Conservation (phyloP, 495 filamentous ascomycete species). For the Penicillium maclennaniae region DNA sequence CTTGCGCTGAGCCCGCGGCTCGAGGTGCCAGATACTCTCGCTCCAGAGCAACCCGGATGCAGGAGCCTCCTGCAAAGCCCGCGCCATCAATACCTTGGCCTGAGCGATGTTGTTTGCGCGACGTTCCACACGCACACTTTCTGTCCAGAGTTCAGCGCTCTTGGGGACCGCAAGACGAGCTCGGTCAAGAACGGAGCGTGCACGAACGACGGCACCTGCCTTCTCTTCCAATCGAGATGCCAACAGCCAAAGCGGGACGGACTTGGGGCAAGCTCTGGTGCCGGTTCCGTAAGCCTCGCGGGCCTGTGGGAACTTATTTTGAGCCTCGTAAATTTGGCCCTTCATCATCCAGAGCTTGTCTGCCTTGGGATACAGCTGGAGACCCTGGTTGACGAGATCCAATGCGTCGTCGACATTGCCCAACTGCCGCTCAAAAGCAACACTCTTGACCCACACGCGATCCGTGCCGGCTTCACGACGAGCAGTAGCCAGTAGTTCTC, state of each 20-base stretch:
- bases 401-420: slow-evolving; percentile 75
- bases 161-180: slow-evolving; percentile 84
- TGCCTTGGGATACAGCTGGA: slow-evolving; percentile 80
- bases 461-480: slow-evolving; percentile 86
- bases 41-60: slow-evolving; percentile 86
- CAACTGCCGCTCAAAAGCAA: slow-evolving; percentile 82
- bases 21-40: slow-evolving; percentile 92
- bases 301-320: slow-evolving; percentile 73
- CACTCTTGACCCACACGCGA: slow-evolving; percentile 93
- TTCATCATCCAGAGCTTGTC: slow-evolving; percentile 98
- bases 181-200: slow-evolving; percentile 85
- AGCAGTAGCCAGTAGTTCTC: slow-evolving; percentile 74
- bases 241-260: slow-evolving; percentile 84
- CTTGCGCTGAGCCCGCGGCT: slow-evolving; percentile 85
- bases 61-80: slow-evolving; percentile 86
- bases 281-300: slow-evolving; percentile 88
- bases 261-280: slow-evolving; percentile 78
- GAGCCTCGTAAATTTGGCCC: slow-evolving; percentile 89
- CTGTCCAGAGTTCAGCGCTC: slow-evolving; percentile 79
- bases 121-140: slow-evolving; percentile 86
- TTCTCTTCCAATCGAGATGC: slow-evolving; percentile 85
- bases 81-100: slow-evolving; percentile 87
- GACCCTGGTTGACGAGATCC: slow-evolving; percentile 79
- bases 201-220: slow-evolving; percentile 79
- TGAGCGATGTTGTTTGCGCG: slow-evolving; percentile 79